phyloP scores from a whole-genome alignment of 2,329 filamentous ascomycete species.

The Diaporthe destruens region DNA sequence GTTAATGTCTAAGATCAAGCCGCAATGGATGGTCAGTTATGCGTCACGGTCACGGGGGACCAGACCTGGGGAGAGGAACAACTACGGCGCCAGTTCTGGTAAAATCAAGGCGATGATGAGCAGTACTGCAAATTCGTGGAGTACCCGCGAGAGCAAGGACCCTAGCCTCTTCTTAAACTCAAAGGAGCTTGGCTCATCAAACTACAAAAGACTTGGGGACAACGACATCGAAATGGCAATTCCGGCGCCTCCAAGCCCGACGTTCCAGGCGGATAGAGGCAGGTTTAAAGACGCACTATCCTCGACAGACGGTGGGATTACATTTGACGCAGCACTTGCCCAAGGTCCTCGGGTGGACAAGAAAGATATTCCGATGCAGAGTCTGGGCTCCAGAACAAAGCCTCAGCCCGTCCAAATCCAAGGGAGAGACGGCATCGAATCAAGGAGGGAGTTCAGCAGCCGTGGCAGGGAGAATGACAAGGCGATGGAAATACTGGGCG shows the following conservation, averaged over 20 bases:
- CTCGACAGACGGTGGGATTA: conserved; percentile 1
- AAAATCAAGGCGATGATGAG: conserved; percentile 20
- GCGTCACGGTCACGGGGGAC: conserved; percentile 5
- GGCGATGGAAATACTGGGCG: conserved; percentile 26
- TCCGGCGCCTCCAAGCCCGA: conserved; percentile 13
- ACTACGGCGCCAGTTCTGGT: conserved; percentile 11
- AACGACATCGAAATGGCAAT: conserved; percentile 34
- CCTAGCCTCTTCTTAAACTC: conserved; percentile 8
- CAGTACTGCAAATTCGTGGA: conserved; percentile 4
- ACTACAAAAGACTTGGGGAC: conserved; percentile 31
- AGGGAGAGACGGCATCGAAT: not conserved
- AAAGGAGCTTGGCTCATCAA: conserved; percentile 27
- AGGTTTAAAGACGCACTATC: conserved; percentile 7
- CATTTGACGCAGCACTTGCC: not conserved
- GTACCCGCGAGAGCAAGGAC: conserved; percentile 16
- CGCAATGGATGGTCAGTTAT: conserved; percentile 37
- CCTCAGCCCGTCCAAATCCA: not conserved
- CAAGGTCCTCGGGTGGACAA: not conserved
- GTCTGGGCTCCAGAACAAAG: not conserved
- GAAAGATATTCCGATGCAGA: conserved; percentile 28
- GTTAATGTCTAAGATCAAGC: conserved; percentile 44
- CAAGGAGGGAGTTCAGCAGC: not conserved
- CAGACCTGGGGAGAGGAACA: not conserved
- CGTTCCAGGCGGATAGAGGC: not conserved
- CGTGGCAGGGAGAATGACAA: conserved; percentile 27